Percentiles rank a stretch among this genome's conserved stretches.
Evolutionary conservation across 2,329 filamentous ascomycete species (phyloP).

Genomic region (Gnomoniopsis smithogilvyi): DNA sequence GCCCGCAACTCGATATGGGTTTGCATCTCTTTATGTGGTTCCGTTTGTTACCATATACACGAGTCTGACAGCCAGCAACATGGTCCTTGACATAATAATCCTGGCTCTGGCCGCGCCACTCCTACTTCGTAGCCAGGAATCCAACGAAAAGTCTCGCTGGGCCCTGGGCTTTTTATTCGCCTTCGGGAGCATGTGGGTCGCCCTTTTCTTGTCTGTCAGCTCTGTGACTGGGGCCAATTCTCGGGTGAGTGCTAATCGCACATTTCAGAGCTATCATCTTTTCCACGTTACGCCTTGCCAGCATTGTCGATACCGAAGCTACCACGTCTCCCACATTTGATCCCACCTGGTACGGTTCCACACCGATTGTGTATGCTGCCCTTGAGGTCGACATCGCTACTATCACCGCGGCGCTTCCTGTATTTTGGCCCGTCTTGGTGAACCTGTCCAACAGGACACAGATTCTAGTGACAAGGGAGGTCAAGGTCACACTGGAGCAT

Average conservation of each 20-base stretch:
- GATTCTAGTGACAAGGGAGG: conserved; percentile 13
- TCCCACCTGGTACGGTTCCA: conserved; percentile 34
- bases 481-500: conserved; percentile 14
- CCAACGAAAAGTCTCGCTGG: conserved; percentile 26
- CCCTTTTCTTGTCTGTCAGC: not conserved
- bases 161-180: conserved; percentile 26
- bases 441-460: not conserved
- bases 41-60: conserved; percentile 27
- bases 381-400: conserved; percentile 29
- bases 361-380: conserved; percentile 30
- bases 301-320: conserved; percentile 27
- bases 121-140: conserved; percentile 24
- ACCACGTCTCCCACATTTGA: conserved; percentile 32
- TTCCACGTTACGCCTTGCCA: conserved; percentile 30
- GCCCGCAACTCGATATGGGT: conserved; percentile 24
- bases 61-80: conserved; percentile 29
- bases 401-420: conserved; percentile 10
- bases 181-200: conserved; percentile 29
- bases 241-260: no score
- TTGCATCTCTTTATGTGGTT: conserved; percentile 25
- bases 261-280: conserved; percentile 26
- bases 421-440: conserved; percentile 21
- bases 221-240: no score
- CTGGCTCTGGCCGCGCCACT: conserved; percentile 30
- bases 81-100: conserved; percentile 29